Evolutionary conservation across 1,139 yeast species (phyloP), one percentile per base, ranked within the genome.

Genomic region (Entelexis paramagnoliae): DNA sequence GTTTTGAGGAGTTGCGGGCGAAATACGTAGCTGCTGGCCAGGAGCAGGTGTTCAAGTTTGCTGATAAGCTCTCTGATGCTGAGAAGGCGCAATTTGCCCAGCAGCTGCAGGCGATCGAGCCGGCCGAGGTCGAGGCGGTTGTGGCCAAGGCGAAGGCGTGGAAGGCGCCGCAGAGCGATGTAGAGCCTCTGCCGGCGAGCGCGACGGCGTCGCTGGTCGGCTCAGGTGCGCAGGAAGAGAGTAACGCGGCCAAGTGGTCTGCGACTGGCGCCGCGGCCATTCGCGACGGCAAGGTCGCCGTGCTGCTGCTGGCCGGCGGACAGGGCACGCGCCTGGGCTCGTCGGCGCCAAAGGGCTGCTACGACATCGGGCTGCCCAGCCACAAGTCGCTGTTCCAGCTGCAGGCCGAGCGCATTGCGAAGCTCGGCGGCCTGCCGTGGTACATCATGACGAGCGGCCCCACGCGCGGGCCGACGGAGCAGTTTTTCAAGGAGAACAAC

Each of bases 361-460:
- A 79, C 67, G 78, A 91, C 64, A 82, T 93, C 55, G 81, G 83
- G 0, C 75, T 93, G 49, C 96, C 96, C 1, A 85, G 95, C 1
- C 73, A 75, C 39, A 86, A 85, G 66, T 79, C 95, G 1, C 72
- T 93, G 55, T 93, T 91, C 68, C 95, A 88, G 67, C 76, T 93
- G 51, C 99, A 93, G 69, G 95, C 95, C 14, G 96, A 89, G 65
- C 80, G 89, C 63, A 77, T 93, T 56, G 63, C 72, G 55, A 78
- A 77, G 61, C 68, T 91, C 16, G 61, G 64, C 2, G 56, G 57
- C 13, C 72, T 93, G 42, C 81, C 82, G 47, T 85, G 97, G 89
- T 93, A 89, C 66, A 80, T 93, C 58, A 91, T 93, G 98, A 89
- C 98, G 16, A 83, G 95, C 30, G 82, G 79, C n/a, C 94, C 96